Evolutionary conservation across 371 early-diverging fungal species (phyloP), one percentile per base, ranked within the genome.

Genomic region (Enteropsectra breve): DNA sequence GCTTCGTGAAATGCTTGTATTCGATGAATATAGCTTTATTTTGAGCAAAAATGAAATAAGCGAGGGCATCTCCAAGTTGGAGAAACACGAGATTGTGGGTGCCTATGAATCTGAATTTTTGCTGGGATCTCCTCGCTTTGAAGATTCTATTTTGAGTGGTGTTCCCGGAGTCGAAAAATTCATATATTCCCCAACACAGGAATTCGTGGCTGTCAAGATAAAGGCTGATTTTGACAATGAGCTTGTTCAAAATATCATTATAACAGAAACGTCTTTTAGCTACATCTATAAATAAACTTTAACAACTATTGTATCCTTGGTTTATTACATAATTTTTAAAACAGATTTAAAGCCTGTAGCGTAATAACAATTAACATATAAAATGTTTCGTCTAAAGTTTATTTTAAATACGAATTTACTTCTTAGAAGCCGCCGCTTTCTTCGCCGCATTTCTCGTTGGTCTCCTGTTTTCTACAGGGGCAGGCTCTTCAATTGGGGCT

Each of bases 181-280:
- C 24, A 60, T 56, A 24, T 72, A 72, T 40, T 49, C 54, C 24
- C 21, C 33, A 26, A 30, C 24, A 0, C 40, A 53, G n/a, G 52
- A 50, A 23, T 37, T 72, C 15, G 47, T 72, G 3, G 52, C 63
- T 58, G 68, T 72, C 6, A 72, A 72, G 40, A 38, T 33, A 15
- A 59, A 66, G 11, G 49, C 40, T 18, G 66, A 48, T 2, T 36
- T 33, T 26, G 34, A 66, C 6, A 49, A 48, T 34, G 66, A 43
- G 5, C 38, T 43, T 13, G 4, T 65, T 50, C 18, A 4, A 43
- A 65, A 63, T 28, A 5, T 65, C 8, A 6, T 62, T 13, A 18
- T 65, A 5, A 21, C 47, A 29, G 48, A 65, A 53, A 65, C 66
- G 4, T 47, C 59, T 5, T 65, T 65, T 63, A 47, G 47, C 6